phyloP scores from a whole-genome alignment of 2,329 filamentous ascomycete species.

The Beauveria varroae region DNA sequence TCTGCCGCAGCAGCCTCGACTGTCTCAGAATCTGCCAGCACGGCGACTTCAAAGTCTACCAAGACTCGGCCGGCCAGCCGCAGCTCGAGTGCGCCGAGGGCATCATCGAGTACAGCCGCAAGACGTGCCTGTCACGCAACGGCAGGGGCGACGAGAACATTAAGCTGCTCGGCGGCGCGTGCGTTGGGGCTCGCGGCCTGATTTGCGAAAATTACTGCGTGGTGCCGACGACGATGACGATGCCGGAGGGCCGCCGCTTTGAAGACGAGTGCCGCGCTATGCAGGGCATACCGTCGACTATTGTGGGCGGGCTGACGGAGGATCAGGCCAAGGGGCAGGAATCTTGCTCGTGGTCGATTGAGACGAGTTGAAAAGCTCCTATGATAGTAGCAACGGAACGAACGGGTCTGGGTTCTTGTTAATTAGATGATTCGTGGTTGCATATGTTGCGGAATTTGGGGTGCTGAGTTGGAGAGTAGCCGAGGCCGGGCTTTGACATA shows the following conservation, averaged over 20 bases:
- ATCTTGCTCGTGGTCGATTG: neutral
- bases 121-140: conserved; percentile 4
- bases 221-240: neutral
- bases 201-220: neutral
- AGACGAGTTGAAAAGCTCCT: neutral
- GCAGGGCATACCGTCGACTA: neutral
- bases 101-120: conserved; percentile 10
- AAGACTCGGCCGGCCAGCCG: neutral
- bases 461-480: neutral
- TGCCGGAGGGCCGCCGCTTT: neutral
- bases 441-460: neutral
- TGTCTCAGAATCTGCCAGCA: conserved; percentile 1
- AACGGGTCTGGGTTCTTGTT: neutral
- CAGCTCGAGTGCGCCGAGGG: conserved; percentile 2
- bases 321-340: conserved; percentile 6
- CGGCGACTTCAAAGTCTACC: neutral
- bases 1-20: conserved; percentile 7
- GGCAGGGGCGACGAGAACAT: neutral
- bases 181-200: neutral
- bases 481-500: neutral
- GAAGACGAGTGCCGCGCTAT: neutral
- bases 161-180: neutral
- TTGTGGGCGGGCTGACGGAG: conserved; percentile 6
- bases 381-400: too few relatives aligned
- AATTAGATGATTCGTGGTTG: too few relatives aligned